phyloP scores from a whole-genome alignment of 805 yeast genomes.

The Wickerhamomyces queroliae region DNA sequence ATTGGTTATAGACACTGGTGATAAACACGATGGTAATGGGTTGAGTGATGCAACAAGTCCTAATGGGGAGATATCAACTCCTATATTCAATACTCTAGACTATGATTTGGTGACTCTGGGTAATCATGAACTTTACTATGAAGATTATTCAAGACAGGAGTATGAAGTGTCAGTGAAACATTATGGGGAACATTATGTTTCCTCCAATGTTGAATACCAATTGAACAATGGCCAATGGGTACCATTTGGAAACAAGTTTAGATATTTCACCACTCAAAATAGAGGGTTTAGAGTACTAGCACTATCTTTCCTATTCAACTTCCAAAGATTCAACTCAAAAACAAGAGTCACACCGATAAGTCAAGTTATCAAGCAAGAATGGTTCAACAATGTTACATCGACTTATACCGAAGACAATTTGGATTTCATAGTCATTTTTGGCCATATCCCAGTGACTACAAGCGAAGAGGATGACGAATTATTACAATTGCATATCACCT shows the following conservation, averaged over 20 bases:
- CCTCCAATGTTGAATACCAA: conserved; percentile 63
- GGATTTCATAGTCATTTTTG: conserved; percentile 66
- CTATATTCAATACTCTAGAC: conserved; percentile 56
- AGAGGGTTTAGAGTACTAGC: conserved; percentile 50
- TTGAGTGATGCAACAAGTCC: conserved; percentile 72
- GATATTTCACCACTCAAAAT: conserved; percentile 59
- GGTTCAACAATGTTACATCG: conserved; percentile 53
- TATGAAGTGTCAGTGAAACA: conserved; percentile 50
- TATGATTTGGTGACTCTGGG: conserved; percentile 83
- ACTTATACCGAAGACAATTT: conserved; percentile 33
- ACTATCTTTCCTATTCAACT: conserved; percentile 77
- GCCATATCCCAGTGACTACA: conserved; percentile 73
- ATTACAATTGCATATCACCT: conserved; percentile 28
- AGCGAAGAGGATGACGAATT: conserved; percentile 29
- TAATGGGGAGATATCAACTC: conserved; percentile 59
- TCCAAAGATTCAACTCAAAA: conserved; percentile 50
- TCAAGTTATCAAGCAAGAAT: conserved; percentile 45
- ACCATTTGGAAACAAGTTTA: conserved; percentile 62
- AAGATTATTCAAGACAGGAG: conserved; percentile 61
- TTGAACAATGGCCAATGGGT: conserved; percentile 38
- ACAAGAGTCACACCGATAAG: conserved; percentile 60
- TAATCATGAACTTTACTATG: conserved; percentile 81
- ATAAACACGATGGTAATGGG: conserved; percentile 93
- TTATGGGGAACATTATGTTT: conserved; percentile 60
- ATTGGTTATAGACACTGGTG: conserved; percentile 82